A percentile compares a stretch with the other conserved stretches of the same genome.
Evolutionary conservation across 306 rosid genomes (phyloP).

Genomic region (Begonia fuchsioides): DNA sequence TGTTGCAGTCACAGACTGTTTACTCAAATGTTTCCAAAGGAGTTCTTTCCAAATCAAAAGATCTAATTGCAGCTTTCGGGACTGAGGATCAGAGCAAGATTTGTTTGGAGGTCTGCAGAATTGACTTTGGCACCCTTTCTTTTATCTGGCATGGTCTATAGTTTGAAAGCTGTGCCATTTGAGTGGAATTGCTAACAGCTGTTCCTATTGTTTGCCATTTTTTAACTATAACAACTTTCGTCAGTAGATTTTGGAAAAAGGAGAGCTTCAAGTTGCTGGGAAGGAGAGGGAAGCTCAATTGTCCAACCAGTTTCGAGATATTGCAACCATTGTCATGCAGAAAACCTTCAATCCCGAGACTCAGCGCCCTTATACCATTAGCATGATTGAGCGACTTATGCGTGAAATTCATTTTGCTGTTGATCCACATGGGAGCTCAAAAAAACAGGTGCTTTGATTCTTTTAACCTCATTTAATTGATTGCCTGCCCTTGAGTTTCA

Average conservation of each 20-base stretch:
- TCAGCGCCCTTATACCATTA: constrained; percentile 86
- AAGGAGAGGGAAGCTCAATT: constrained; percentile 88
- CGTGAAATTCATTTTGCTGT: constrained; percentile 80
- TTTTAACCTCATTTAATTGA: neutral
- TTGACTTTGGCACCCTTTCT: neutral
- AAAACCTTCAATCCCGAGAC: constrained; percentile 90
- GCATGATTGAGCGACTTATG: constrained; percentile 90
- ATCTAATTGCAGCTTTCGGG: constrained; percentile 59
- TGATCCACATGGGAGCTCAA: constrained; percentile 63
- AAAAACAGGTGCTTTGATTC: constrained; percentile 55
- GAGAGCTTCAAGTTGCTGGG: constrained; percentile 93
- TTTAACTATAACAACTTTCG: neutral
- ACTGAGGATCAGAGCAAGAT: constrained; percentile 63
- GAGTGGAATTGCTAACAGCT: no score
- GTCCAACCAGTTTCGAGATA: constrained; percentile 85
- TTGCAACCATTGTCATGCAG: constrained; percentile 90
- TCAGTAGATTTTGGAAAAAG: constrained; percentile 64
- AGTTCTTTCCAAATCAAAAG: constrained; percentile 81
- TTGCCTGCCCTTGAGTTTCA: no score
- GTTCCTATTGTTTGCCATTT: neutral
- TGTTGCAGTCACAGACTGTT: constrained; percentile 74
- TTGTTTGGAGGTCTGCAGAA: constrained; percentile 55
- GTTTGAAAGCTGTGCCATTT: no score
- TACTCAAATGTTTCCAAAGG: constrained; percentile 93
- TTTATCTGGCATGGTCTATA: no score